Evolutionary conservation across 140 eudicot genomes (phyloP), one percentile per base, ranked within the genome.

Genomic region (Flaveria floridana): DNA sequence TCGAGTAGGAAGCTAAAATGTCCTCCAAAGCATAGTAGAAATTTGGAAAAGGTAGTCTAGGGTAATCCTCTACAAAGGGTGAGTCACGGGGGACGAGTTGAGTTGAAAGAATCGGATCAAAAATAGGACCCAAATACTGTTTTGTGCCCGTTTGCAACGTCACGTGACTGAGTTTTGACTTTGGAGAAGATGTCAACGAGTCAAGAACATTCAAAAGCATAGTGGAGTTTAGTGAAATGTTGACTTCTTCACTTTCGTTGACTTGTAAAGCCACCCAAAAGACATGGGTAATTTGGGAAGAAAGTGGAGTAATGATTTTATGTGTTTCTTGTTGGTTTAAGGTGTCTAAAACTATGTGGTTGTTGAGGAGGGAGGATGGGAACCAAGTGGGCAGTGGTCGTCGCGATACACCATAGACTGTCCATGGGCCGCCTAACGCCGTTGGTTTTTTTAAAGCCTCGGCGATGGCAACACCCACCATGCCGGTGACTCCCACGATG

Each of bases 11-110:
- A 23, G 61, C 51, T 2, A 80, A 10, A 26, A 75, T 73, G 41
- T 81, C 84, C 18, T 76, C 84, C 39, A 81, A 44, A 15, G 64
- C 67, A 30, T 75, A 70, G 30, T 81, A 81, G 59, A 81, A 81
- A 42, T 80, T 61, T 13, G 15, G 42, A 73, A 28, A 70, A 1
- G 77, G 77, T 23, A 80, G 48, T 12, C 84, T 51, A 1, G 84
- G 81, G 28, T 20, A 20, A 50, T 75, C 81, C 53, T 80, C 84
- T 6, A 0, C 10, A 15, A 75, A 81, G 14, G 84, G 84, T 39
- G 84, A 19, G 4, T 70, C 81, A 70, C 46, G 84, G 1, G 81
- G 84, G 20, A 51, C 4, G 15, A 75, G 21, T 70, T 81, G 59
- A 41, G 44, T 13, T 2, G 30, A 58, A 4, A 61, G 47, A 8